These are phyloP conservation scores for Populus trichocarpa DNA, from an alignment of 441 rosid genomes.

Conservation along the genomic window DNA sequence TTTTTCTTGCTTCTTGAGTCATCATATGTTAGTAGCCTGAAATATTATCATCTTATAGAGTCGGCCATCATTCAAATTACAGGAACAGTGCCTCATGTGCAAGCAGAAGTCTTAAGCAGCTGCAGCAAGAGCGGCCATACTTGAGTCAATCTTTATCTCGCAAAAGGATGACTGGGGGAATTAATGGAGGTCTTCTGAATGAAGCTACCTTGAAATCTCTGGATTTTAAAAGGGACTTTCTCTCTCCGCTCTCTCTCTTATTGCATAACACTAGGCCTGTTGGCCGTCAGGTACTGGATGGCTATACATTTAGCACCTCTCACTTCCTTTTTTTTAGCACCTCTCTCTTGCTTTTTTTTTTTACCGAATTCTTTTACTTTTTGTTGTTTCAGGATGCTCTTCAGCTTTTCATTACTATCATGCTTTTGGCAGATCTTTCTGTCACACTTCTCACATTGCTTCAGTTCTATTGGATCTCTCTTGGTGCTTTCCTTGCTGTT, in stretches of 20 bases:
- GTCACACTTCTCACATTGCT: conserved; percentile 80
- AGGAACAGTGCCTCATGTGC: conserved; percentile 51
- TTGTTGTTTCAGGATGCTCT: conserved; percentile 68
- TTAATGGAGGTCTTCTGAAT: conserved; percentile 85
- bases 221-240: conserved; percentile 68
- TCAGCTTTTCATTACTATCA: conserved; percentile 70
- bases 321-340: background rate
- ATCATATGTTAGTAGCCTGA: background rate
- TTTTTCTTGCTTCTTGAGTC: conserved; percentile 7
- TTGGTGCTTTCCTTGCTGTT: conserved; percentile 82
- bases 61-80: conserved; percentile 21
- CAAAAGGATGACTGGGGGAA: conserved; percentile 84
- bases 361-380: background rate
- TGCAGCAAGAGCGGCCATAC: conserved; percentile 52
- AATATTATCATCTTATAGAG: conserved; percentile 13
- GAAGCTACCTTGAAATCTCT: conserved; percentile 69
- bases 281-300: conserved; percentile 75
- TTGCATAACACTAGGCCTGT: conserved; percentile 85
- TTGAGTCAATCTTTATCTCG: conserved; percentile 73
- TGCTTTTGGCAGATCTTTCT: conserved; percentile 87
- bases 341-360: background rate
- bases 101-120: conserved; percentile 46
- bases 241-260: conserved; percentile 78
- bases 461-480: conserved; percentile 91
- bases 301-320: conserved; percentile 9